Conservation (phyloP, 805 yeast genomes). For the Suhomyces sp. region DNA sequence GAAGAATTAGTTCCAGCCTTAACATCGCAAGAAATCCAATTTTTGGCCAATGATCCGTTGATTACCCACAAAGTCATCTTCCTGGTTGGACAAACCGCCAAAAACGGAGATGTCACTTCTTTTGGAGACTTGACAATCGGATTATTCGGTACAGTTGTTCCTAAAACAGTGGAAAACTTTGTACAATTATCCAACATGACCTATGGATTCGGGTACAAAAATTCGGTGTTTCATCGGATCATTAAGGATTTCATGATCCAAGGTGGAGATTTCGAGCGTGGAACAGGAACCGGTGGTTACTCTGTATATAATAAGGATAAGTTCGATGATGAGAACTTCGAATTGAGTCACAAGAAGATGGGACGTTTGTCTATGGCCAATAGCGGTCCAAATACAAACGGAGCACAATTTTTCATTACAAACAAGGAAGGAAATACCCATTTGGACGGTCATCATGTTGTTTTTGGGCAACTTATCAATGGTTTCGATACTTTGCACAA, state of each 20-base stretch:
- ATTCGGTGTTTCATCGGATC: constrained; percentile 33
- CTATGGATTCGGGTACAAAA: constrained; percentile 25
- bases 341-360: constrained; percentile 20
- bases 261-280: constrained; percentile 34
- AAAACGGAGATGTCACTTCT: constrained; percentile 9
- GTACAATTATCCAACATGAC: constrained; percentile 28
- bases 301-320: constrained; percentile 13
- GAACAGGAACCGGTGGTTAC: constrained; percentile 17
- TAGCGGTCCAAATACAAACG: constrained; percentile 23
- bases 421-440: constrained; percentile 14
- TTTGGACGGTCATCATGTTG: constrained; percentile 26
- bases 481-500: constrained; percentile 25
- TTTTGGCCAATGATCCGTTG: constrained; percentile 43
- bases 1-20: constrained; percentile 11
- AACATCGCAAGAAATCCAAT: constrained; percentile 19
- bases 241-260: constrained; percentile 39
- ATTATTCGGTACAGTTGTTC: constrained; percentile 64
- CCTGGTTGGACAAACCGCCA: constrained; percentile 32
- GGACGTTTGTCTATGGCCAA: constrained; percentile 30
- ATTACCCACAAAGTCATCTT: constrained; percentile 48
- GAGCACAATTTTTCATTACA: constrained; percentile 25
- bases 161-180: constrained; percentile 43
- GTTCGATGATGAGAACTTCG: constrained; percentile 23
- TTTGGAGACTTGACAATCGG: constrained; percentile 55
- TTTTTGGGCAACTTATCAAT: constrained; percentile 26